Conservation (phyloP, 495 filamentous ascomycete genomes). For the Penicillium roqueforti region DNA sequence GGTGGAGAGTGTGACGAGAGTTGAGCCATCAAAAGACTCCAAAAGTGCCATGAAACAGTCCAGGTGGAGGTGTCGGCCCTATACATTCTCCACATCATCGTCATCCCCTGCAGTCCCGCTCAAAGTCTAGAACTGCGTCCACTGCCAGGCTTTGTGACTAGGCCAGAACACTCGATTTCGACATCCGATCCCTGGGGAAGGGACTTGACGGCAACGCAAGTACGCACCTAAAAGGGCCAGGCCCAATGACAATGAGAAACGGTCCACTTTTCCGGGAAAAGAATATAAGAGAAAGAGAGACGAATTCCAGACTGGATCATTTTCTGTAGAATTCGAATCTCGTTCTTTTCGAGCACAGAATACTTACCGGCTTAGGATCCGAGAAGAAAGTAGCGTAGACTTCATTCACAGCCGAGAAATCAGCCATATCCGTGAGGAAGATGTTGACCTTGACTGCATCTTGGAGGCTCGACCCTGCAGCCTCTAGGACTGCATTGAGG, state of each 20-base stretch:
- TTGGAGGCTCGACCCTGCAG: constrained; percentile 55
- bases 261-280: background rate
- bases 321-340: background rate
- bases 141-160: constrained; percentile 15
- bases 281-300: background rate
- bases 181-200: constrained; percentile 63
- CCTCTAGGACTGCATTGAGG: constrained; percentile 60
- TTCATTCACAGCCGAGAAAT: constrained; percentile 62
- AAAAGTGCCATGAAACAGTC: background rate
- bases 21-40: background rate
- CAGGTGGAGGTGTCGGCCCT: constrained; percentile 4
- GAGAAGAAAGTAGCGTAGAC: constrained; percentile 53
- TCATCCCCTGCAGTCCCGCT: background rate
- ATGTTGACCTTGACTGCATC: constrained; percentile 68
- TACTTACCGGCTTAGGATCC: constrained; percentile 49
- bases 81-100: background rate
- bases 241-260: constrained; percentile 4
- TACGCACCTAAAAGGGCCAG: constrained; percentile 40
- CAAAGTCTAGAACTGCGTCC: constrained; percentile 14
- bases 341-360: background rate
- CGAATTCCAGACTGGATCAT: background rate
- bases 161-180: constrained; percentile 59
- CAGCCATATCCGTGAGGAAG: constrained; percentile 65
- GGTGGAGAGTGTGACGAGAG: background rate
- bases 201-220: constrained; percentile 64